A percentile compares a stretch with the other conserved stretches of the same genome.
Evolutionary conservation across 805 yeast species (phyloP).

Genomic region (Ascoidea rubescens): DNA sequence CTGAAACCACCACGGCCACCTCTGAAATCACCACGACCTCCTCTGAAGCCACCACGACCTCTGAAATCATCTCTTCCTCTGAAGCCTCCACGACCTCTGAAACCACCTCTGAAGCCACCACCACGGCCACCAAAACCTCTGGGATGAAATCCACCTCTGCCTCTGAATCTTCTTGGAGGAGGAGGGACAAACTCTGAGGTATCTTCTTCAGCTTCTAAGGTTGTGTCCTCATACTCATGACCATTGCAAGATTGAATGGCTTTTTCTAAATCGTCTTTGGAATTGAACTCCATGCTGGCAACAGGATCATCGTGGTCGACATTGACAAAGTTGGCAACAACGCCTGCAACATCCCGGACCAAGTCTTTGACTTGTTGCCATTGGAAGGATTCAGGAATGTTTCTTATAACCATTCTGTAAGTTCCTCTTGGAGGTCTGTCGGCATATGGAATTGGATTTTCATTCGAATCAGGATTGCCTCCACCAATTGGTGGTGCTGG

Average conservation of each 20-base stretch:
- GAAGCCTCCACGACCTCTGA: constrained; percentile 30
- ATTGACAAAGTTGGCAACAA: constrained; percentile 12
- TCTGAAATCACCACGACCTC: constrained; percentile 25
- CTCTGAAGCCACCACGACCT: constrained; percentile 29
- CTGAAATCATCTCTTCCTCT: constrained; percentile 34
- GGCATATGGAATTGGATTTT: background rate
- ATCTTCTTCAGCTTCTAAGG: constrained; percentile 15
- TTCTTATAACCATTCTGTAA: constrained; percentile 54
- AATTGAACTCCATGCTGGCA: constrained; percentile 40
- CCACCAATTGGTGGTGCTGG: constrained; percentile 2
- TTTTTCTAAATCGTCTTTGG: constrained; percentile 61
- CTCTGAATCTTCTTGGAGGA: constrained; percentile 10
- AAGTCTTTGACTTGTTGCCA: constrained; percentile 90
- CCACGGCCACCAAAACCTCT: constrained; percentile 15
- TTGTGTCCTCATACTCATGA: constrained; percentile 54
- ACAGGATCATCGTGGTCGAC: constrained; percentile 29
- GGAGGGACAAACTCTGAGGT: constrained; percentile 19
- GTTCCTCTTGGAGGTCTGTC: constrained; percentile 42
- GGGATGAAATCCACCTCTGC: constrained; percentile 12
- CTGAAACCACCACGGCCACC: constrained; percentile 25
- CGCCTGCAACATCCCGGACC: constrained; percentile 46
- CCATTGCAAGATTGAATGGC: constrained; percentile 67
- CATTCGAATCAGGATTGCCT: background rate
- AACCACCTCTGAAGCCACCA: constrained; percentile 25
- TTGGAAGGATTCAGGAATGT: constrained; percentile 62